Evolutionary conservation across 345 rosid species (phyloP), one percentile per base, ranked within the genome.

Genomic region (Sisymbrium altissimum): DNA sequence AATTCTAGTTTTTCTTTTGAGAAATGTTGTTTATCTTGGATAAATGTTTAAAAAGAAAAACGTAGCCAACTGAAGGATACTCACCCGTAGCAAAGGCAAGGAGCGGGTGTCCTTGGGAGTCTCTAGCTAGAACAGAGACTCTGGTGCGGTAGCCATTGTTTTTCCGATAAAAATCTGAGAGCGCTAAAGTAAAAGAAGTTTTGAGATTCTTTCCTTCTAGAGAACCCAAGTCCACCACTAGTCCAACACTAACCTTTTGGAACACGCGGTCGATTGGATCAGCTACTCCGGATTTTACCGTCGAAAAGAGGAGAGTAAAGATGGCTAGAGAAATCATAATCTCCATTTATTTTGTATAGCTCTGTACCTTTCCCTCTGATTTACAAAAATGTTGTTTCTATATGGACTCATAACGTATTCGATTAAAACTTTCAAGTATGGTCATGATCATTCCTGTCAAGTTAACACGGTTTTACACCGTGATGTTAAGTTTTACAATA

Each of bases 31-130:
- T 1, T 27, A 27, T 27, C 4, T 27, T 27, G 30, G 30, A 27
- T 27, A 27, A 25, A n/a, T n/a, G n/a, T n/a, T n/a, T n/a, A n/a
- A n/a, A n/a, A n/a, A n/a, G n/a, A n/a, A n/a, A n/a, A n/a, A n/a
- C n/a, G n/a, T n/a, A n/a, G n/a, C n/a, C n/a, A n/a, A n/a, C n/a
- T n/a, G n/a, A n/a, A n/a, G n/a, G n/a, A n/a, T n/a, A 72, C 68
- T 44, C 7, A 74, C 78, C 73, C 13, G 78, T n/a, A 30, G 46
- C 30, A 4, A 62, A 39, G 21, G 70, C 79, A 35, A 60, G 17
- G n/a, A 76, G 44, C 58, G 75, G 70, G 19, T 76, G 46, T 12
- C 75, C 75, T 41, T 55, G 64, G 2, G 80, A 76, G 50, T 76
- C 80, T 56, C 60, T 76, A 8, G 36, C 0, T 17, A 8, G 11